A percentile compares a stretch with the other conserved stretches of the same genome.
Evolutionary conservation across 1,284 basidiomycete genomes (phyloP).

Genomic region (Lentinus polychrous): DNA sequence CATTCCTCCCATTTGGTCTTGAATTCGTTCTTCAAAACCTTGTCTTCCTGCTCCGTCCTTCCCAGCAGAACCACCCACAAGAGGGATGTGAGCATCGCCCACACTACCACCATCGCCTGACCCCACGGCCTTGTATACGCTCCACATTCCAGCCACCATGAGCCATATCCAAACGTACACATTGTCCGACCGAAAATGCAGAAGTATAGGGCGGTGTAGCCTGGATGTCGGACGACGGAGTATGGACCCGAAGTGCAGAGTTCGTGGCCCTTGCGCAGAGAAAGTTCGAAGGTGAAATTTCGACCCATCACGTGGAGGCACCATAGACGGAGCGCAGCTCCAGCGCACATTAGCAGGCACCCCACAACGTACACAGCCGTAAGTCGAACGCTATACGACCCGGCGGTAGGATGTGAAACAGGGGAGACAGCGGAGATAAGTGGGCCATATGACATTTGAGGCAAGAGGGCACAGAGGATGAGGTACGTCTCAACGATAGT

Average conservation of each 20-base stretch:
- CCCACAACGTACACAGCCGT: background rate
- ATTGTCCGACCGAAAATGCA: background rate
- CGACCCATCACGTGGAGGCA: conserved; percentile 3
- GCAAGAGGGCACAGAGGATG: background rate
- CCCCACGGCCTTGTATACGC: background rate
- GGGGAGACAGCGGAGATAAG: background rate
- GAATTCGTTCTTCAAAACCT: conserved; percentile 13
- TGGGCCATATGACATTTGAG: background rate
- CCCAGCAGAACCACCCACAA: background rate
- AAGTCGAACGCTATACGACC: background rate
- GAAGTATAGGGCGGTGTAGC: conserved; percentile 4
- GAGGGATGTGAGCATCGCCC: background rate
- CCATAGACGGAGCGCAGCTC: background rate
- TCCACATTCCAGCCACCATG: conserved; percentile 7
- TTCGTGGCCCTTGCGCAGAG: conserved; percentile 2
- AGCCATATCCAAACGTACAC: background rate
- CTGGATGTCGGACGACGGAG: conserved; percentile 9
- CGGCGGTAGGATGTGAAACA: background rate
- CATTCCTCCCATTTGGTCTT: conserved; percentile 10
- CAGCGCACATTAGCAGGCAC: background rate
- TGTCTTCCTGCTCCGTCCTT: conserved; percentile 9
- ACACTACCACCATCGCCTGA: background rate
- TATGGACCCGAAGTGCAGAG: conserved; percentile 7
- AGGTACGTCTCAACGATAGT: background rate
- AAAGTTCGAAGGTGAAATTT: conserved; percentile 9